phyloP scores from a whole-genome alignment of 2,329 filamentous ascomycete species.

The Ophiostoma sp. region DNA sequence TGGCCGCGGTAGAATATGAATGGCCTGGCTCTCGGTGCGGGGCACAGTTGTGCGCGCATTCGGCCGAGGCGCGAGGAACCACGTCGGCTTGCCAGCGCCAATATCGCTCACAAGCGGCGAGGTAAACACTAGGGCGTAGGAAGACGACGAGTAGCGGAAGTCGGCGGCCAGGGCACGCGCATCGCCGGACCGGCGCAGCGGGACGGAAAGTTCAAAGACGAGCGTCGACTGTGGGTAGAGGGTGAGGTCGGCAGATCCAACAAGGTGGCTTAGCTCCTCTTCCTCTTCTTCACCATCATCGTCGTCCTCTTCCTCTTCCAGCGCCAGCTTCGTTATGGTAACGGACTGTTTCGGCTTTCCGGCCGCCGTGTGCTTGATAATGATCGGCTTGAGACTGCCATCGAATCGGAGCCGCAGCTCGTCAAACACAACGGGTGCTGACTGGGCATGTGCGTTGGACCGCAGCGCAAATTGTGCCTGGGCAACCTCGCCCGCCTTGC shows the following conservation, averaged over 20 bases:
- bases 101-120: slow-evolving; percentile 46
- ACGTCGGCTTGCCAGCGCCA: slow-evolving; percentile 35
- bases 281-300: slow-evolving; percentile 25
- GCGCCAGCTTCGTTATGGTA: not conserved
- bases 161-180: slow-evolving; percentile 60
- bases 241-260: slow-evolving; percentile 51
- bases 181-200: slow-evolving; percentile 76
- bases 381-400: slow-evolving; percentile 52
- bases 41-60: slow-evolving; percentile 43
- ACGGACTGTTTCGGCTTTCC: not conserved
- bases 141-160: slow-evolving; percentile 56
- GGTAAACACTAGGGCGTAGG: slow-evolving; percentile 63
- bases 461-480: slow-evolving; percentile 53
- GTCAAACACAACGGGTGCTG: slow-evolving; percentile 48
- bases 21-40: slow-evolving; percentile 46
- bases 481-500: slow-evolving; percentile 56
- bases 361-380: slow-evolving; percentile 40
- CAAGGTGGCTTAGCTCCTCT: not conserved
- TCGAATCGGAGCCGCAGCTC: slow-evolving; percentile 51
- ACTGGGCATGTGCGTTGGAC: slow-evolving; percentile 50
- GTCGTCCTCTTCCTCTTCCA: slow-evolving; percentile 22
- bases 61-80: slow-evolving; percentile 41
- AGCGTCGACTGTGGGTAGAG: slow-evolving; percentile 62
- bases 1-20: slow-evolving; percentile 78
- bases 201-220: slow-evolving; percentile 65